phyloP scores from a whole-genome alignment of 2,329 filamentous ascomycete genomes.

The Colletotrichum sp. region DNA sequence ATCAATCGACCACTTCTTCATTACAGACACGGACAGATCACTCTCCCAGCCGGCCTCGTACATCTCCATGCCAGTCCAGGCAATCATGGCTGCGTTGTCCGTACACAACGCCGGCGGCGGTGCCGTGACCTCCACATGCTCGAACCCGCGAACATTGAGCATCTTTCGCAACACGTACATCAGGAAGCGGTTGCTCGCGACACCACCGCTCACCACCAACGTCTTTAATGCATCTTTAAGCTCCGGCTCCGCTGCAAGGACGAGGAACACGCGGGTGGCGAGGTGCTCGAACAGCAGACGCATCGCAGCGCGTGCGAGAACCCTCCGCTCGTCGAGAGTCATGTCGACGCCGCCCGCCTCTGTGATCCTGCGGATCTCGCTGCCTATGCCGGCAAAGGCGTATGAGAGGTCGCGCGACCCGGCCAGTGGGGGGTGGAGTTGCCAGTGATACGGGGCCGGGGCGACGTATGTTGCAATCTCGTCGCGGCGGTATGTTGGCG shows the following conservation, averaged over 20 bases:
- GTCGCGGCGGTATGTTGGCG: slow-evolving; percentile 62
- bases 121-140: slow-evolving; percentile 66
- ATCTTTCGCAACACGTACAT: slow-evolving; percentile 64
- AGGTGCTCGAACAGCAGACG: slow-evolving; percentile 87
- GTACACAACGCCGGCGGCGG: slow-evolving; percentile 84
- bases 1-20: slow-evolving; percentile 80
- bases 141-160: slow-evolving; percentile 71
- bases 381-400: slow-evolving; percentile 77
- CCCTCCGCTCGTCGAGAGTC: slow-evolving; percentile 64
- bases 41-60: slow-evolving; percentile 77
- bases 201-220: slow-evolving; percentile 87
- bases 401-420: slow-evolving; percentile 65
- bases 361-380: slow-evolving; percentile 64
- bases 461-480: slow-evolving; percentile 55
- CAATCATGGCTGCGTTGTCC: slow-evolving; percentile 98
- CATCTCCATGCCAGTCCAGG: slow-evolving; percentile 94
- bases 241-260: slow-evolving; percentile 49
- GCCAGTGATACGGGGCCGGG: slow-evolving; percentile 60
- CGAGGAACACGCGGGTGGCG: slow-evolving; percentile 74
- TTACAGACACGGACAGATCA: slow-evolving; percentile 61
- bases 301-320: slow-evolving; percentile 77
- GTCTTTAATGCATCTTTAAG: slow-evolving; percentile 49
- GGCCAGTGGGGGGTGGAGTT: slow-evolving; percentile 69
- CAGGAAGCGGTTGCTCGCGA: slow-evolving; percentile 85
- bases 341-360: slow-evolving; percentile 46